phyloP scores from a whole-genome alignment of 345 rosid genomes.

The Brassica rapa region DNA sequence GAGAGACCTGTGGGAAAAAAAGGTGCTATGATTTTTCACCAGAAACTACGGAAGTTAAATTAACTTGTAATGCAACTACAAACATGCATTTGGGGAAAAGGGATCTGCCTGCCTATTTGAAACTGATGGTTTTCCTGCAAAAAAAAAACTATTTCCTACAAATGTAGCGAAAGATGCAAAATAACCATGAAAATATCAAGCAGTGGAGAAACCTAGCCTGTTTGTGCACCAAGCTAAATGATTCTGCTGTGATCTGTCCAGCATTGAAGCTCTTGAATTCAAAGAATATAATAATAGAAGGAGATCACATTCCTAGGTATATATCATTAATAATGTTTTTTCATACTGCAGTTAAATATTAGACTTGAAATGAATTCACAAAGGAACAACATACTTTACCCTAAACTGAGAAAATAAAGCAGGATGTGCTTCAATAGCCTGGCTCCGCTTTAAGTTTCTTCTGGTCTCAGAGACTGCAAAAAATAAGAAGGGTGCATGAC shows the following conservation, averaged over 20 bases:
- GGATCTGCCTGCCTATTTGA: conserved; percentile 97
- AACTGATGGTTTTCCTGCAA: conserved; percentile 89
- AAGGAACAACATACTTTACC: too few species aligned
- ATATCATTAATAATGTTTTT: too few species aligned
- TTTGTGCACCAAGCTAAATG: conserved; percentile 97
- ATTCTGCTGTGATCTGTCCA: conserved; percentile 59
- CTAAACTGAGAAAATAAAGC: too few species aligned
- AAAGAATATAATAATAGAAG: too few species aligned
- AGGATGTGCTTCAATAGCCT: too few species aligned
- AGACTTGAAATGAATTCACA: too few species aligned
- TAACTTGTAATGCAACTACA: conserved; percentile 21
- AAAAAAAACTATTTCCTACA: background rate
- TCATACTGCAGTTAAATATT: too few species aligned
- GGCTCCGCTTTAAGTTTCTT: too few species aligned
- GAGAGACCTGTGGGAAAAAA: conserved; percentile 72
- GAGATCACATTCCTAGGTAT: too few species aligned
- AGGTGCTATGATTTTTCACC: conserved; percentile 20
- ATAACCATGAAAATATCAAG: conserved; percentile 6
- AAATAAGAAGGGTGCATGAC: too few species aligned
- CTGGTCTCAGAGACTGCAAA: too few species aligned
- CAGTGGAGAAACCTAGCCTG: conserved; percentile 52
- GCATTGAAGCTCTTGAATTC: too few species aligned
- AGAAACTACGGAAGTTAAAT: conserved; percentile 22
- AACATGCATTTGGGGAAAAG: conserved; percentile 99
- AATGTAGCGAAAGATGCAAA: background rate